Evolutionary conservation across 495 filamentous ascomycete species (phyloP).

Genomic region (Amphirosellinia nigrospora): DNA sequence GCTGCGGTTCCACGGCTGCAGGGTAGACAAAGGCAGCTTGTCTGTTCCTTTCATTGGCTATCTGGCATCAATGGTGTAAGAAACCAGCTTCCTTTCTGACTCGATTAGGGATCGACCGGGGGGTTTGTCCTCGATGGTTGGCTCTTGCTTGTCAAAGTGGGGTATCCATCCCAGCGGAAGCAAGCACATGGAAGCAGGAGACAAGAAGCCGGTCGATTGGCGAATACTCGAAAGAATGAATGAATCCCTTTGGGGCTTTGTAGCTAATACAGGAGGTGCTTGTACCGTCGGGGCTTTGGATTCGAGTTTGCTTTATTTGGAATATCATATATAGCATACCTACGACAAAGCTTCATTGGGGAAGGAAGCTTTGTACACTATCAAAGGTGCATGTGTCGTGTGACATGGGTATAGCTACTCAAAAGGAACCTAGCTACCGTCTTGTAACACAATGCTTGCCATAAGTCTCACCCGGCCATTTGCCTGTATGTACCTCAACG

Average conservation of each 20-base stretch:
- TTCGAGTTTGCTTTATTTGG: slow-evolving; percentile 27
- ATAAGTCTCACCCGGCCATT: not conserved
- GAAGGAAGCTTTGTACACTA: not conserved
- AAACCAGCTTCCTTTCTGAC: slow-evolving; percentile 42
- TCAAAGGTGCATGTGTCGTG: slow-evolving; percentile 20
- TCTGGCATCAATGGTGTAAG: slow-evolving; percentile 26
- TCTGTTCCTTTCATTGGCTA: slow-evolving; percentile 31
- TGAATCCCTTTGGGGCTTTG: not conserved
- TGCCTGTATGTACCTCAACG: not conserved
- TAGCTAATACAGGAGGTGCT: slow-evolving; percentile 19
- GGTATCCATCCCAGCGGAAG: slow-evolving; percentile 16
- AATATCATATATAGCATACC: slow-evolving; percentile 17
- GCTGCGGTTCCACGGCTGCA: slow-evolving; percentile 17
- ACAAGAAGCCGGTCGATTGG: slow-evolving; percentile 13
- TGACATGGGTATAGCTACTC: slow-evolving; percentile 23
- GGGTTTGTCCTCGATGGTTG: slow-evolving; percentile 27
- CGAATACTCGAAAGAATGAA: not conserved
- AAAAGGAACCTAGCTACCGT: slow-evolving; percentile 14
- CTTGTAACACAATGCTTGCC: slow-evolving; percentile 14
- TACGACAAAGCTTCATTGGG: slow-evolving; percentile 28
- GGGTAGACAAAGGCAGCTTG: slow-evolving; percentile 31
- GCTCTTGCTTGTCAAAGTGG: slow-evolving; percentile 30
- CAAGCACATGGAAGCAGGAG: slow-evolving; percentile 4
- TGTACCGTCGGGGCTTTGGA: slow-evolving; percentile 29
- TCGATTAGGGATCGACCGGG: slow-evolving; percentile 39